These are phyloP conservation scores for Trichoderma cornu-damae DNA, from an alignment of 2,329 filamentous ascomycete species.

Conservation along the genomic window DNA sequence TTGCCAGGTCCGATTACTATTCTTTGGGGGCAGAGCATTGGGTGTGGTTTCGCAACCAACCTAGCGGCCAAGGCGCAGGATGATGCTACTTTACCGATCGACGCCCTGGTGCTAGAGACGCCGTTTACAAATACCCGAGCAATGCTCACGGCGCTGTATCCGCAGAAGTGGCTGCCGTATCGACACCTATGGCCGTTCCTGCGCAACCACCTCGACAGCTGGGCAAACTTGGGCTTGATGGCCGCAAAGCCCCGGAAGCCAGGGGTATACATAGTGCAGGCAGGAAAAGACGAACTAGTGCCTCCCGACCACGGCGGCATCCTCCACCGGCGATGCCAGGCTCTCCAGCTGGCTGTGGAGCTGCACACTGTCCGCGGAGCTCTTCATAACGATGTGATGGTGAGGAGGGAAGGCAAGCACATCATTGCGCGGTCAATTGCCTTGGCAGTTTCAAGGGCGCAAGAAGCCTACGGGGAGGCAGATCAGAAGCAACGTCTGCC, in stretches of 20 bases:
- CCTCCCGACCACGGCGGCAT: slow-evolving; percentile 45
- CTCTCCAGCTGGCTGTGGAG: slow-evolving; percentile 43
- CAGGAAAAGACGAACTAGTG: slow-evolving; percentile 55
- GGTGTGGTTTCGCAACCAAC: slow-evolving; percentile 64
- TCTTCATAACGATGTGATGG: slow-evolving; percentile 54
- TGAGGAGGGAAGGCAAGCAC: slow-evolving; percentile 40
- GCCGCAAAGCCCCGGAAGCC: slow-evolving; percentile 30
- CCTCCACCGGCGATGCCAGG: slow-evolving; percentile 44
- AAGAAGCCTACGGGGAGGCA: not conserved
- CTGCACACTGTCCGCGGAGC: slow-evolving; percentile 43
- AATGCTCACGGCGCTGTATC: slow-evolving; percentile 69
- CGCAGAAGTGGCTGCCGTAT: slow-evolving; percentile 76
- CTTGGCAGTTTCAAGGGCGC: slow-evolving; percentile 21
- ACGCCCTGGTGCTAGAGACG: slow-evolving; percentile 64
- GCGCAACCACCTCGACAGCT: slow-evolving; percentile 56
- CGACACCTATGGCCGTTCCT: slow-evolving; percentile 69
- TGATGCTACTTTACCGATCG: slow-evolving; percentile 37
- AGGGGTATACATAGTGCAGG: slow-evolving; percentile 48
- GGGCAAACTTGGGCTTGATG: slow-evolving; percentile 45
- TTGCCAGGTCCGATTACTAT: slow-evolving; percentile 41
- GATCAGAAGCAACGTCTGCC: not conserved
- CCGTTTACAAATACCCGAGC: slow-evolving; percentile 66
- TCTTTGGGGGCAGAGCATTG: slow-evolving; percentile 75
- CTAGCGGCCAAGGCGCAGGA: slow-evolving; percentile 40
- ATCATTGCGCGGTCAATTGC: slow-evolving; percentile 42